These are phyloP conservation scores for Stevia rebaudiana DNA, from an alignment of 140 eudicot genomes.

Conservation along the genomic window DNA sequence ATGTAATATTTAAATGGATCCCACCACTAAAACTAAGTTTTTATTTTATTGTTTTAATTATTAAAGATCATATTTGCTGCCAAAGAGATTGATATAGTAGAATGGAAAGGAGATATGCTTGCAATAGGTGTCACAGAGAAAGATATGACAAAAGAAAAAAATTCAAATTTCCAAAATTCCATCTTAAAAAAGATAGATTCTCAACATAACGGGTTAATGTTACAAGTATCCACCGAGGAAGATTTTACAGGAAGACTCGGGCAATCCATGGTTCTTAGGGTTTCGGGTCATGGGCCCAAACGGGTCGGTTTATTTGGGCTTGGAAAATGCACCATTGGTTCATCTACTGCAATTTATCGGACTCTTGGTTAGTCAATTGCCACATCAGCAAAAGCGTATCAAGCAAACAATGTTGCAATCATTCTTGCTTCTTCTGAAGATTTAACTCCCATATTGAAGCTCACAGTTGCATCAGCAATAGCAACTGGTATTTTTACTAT, in stretches of 20 bases:
- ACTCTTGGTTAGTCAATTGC: slow-evolving; percentile 81
- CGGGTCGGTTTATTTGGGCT: slow-evolving; percentile 74
- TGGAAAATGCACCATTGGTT: slow-evolving; percentile 42
- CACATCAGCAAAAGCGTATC: slow-evolving; percentile 67
- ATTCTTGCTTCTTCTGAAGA: slow-evolving; percentile 64
- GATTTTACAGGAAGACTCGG: slow-evolving; percentile 72
- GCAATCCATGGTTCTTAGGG: slow-evolving; percentile 60
- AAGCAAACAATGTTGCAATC: slow-evolving; percentile 61
- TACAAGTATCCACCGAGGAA: slow-evolving; percentile 74
- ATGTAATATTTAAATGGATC: not conserved
- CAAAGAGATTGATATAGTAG: slow-evolving; percentile 65
- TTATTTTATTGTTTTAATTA: slow-evolving; percentile 13
- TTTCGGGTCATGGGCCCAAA: slow-evolving; percentile 61
- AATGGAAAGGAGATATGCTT: slow-evolving; percentile 95
- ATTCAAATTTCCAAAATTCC: slow-evolving; percentile 60
- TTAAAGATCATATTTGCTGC: slow-evolving; percentile 64
- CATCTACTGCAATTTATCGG: slow-evolving; percentile 40
- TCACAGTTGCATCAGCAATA: slow-evolving; percentile 56
- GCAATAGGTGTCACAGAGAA: slow-evolving; percentile 79
- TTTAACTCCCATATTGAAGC: slow-evolving; percentile 54
- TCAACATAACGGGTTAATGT: slow-evolving; percentile 54
- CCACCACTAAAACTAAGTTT: not conserved
- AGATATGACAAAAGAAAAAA: slow-evolving; percentile 47
- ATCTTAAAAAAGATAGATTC: slow-evolving; percentile 58
- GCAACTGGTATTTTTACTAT: slow-evolving; percentile 54